Evolutionary conservation across 345 rosid genomes (phyloP).

Genomic region (Corchorus olitorius): DNA sequence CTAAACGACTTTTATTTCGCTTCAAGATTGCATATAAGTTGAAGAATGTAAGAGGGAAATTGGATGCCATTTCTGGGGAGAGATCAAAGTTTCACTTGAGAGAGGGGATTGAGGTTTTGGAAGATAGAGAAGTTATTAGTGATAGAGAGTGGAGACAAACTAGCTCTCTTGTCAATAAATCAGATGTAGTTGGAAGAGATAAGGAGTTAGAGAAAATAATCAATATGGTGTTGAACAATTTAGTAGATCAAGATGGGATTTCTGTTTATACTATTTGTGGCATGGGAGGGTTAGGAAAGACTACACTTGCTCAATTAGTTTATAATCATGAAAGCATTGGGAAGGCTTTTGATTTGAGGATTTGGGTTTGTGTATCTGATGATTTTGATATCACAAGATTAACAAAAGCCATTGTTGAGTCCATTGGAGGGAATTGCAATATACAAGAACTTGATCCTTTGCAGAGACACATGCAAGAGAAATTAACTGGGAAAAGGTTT

Average conservation of each 20-base stretch:
- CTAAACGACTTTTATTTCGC: not conserved
- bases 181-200: not conserved
- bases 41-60: not conserved
- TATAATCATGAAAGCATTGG: too few species aligned
- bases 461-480: not conserved
- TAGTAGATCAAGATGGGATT: too few species aligned
- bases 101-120: not conserved
- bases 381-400: slow-evolving; percentile 25
- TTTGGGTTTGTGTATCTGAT: slow-evolving; percentile 30
- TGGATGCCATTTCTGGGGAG: slow-evolving; percentile 4
- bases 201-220: too few species aligned
- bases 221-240: too few species aligned
- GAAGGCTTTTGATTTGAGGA: too few species aligned
- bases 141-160: not conserved
- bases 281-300: too few species aligned
- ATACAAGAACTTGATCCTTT: slow-evolving; percentile 5
- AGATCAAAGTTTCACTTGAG: not conserved
- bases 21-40: not conserved
- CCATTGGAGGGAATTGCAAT: not conserved
- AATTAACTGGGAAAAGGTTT: not conserved
- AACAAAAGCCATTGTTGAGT: not conserved
- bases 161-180: slow-evolving; percentile 10
- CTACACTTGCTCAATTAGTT: too few species aligned
- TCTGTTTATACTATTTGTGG: too few species aligned
- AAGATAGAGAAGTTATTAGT: not conserved